Base-by-base conservation (phyloP, 1,284 basidiomycete genomes). In the Microbotryomycetes sp. region DNA sequence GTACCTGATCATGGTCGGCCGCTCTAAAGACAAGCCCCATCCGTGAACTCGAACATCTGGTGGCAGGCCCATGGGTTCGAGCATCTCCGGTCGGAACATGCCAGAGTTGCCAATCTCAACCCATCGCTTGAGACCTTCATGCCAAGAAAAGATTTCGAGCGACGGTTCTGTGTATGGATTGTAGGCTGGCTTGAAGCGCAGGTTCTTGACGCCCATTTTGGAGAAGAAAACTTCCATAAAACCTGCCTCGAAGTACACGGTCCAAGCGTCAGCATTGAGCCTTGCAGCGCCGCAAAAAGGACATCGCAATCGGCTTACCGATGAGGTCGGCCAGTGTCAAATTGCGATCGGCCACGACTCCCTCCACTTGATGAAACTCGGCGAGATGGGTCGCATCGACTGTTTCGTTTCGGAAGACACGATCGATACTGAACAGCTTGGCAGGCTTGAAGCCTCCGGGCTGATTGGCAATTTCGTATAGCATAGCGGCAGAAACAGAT, bases 311-410 rank as follows among this genome's bases (percentile, higher is more conserved):
- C 1, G 1, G 70, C 80, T 54, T 67, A 90, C 92, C 93, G 70
- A 98, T 97, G 63, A 99, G 80, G 76, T 98, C 92, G 19, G 92
- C 96, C n/a, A 99, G 80, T 2, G 94, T 98, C 64, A 98, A 80
- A 65, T 87, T 85, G 70, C 87, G 85, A 78, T 98, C 96, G 16
- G 96, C 96, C 16, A 99, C 92, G 51, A 99, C 94, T 62, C 96
- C 96, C 78, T 99, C 96, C 15, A 99, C 96, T 78, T 99, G 96
- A 76, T 98, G 94, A 81, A 99, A 99, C 78, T 99, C 96, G 22
- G 96, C 96, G 64, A 99, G 75, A 80, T 99, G 96, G n/a, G 96
- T 99, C 42, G 93, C 93, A 77, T 99, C 96, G 79, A 92, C 92
- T 0, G 96, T 92, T 78, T 99, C 96, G 73, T 99, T 99, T 74